Base-by-base conservation (phyloP, 106 monocot genomes). In the Phalaenopsis equestris region DNA sequence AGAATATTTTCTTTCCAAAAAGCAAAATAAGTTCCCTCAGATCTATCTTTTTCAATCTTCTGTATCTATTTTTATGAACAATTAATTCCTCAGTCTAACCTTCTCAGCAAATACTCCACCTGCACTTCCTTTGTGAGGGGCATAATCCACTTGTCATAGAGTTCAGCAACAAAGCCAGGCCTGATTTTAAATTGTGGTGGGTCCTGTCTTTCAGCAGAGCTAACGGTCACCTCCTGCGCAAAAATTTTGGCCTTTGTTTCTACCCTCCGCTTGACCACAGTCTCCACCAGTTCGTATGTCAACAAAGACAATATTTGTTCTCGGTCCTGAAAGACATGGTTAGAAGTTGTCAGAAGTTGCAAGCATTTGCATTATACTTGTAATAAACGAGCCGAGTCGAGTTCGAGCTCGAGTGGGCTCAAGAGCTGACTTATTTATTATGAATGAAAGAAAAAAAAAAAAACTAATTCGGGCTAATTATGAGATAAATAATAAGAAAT, bases 71-170 rank as follows among this genome's bases (percentile, higher is more conserved):
- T 61, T 61, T 6, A 61, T 70, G 38, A 38, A 15, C 15, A 72
- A 30, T 45, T 74, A 72, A 30, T 45, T 74, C 76, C 42, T 90
- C 73, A 97, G 58, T 92, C 96, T 80, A 97, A 78, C 75, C 96
- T 89, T 58, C 87, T 87, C 7, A 97, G 85, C 79, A 97, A 80
- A 82, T 97, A 97, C 42, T 78, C 79, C 24, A 96, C 90, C 79
- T 96, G 92, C 58, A 96, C 96, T 56, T 90, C 84, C 85, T 96
- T 96, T 18, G 97, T 97, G 46, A 94, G 84, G 19, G 97, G 97
- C 97, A 97, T 97, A 38, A 97, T 97, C 94, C 97, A 94, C 5
- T 85, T 77, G 16, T 85, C 89, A 78, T 97, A 95, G 8, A 95
- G 87, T 55, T 92, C 90, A 38, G 92, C 92, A 21, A 95, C 92